Percentiles rank a stretch among this genome's conserved stretches.
Conservation (phyloP, 192 early-diverging fungal species). For the Thoreauomyces humboldtii region DNA sequence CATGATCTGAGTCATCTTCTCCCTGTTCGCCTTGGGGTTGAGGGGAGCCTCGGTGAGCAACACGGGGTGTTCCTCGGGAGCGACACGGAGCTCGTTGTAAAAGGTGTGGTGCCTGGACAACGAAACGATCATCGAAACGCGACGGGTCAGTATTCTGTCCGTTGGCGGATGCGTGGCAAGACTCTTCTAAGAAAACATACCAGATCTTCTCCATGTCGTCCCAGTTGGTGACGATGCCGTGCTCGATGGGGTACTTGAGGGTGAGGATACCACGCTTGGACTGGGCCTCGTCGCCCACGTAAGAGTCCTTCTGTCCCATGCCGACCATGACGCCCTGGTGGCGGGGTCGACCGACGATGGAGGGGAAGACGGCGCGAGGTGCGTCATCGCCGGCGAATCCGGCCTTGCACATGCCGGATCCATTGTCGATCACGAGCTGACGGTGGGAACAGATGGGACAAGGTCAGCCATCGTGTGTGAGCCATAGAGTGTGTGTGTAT, state of each 20-base stretch:
- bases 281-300: slow-evolving; percentile 73
- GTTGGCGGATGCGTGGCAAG: too few species aligned
- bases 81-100: slow-evolving; percentile 97
- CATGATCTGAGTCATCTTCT: slow-evolving; percentile 99
- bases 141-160: too few species aligned
- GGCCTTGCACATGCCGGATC: slow-evolving; percentile 74
- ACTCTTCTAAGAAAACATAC: too few species aligned
- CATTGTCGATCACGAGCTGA: slow-evolving; percentile 65
- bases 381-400: slow-evolving; percentile 72
- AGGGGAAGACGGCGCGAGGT: slow-evolving; percentile 65
- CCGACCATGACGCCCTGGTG: slow-evolving; percentile 74
- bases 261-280: slow-evolving; percentile 70
- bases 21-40: slow-evolving; percentile 98
- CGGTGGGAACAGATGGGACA: not conserved
- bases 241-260: slow-evolving; percentile 71
- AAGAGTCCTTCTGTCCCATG: slow-evolving; percentile 72
- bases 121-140: too few species aligned
- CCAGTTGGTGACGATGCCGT: slow-evolving; percentile 77
- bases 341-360: slow-evolving; percentile 68
- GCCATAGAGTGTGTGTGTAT: not conserved
- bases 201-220: slow-evolving; percentile 78
- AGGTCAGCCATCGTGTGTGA: not conserved
- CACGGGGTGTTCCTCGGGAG: slow-evolving; percentile 98
- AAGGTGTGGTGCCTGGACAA: slow-evolving; percentile 95
- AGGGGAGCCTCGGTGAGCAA: slow-evolving; percentile 95